Conservation (phyloP, 208 protist species). For the Zelonia costaricensis region DNA sequence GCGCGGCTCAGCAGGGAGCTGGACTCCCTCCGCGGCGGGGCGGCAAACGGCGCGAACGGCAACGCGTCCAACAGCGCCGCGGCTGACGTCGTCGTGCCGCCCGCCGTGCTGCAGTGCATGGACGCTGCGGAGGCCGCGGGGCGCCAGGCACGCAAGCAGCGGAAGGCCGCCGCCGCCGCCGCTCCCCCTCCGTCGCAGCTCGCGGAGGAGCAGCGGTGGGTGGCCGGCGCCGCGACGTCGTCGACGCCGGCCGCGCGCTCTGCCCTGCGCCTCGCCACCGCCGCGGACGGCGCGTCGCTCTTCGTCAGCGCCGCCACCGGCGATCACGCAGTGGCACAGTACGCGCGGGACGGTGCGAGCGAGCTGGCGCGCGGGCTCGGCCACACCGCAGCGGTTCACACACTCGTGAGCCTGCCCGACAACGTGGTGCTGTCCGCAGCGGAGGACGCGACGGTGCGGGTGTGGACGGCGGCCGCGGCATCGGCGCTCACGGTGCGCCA, state of each 20-base stretch:
- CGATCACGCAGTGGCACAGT: constrained; percentile 44
- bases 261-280: constrained; percentile 17
- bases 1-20: constrained; percentile 91
- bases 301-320: constrained; percentile 26
- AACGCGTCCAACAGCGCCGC: constrained; percentile 6
- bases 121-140: constrained; percentile 32
- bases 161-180: constrained; percentile 10
- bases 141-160: constrained; percentile 43
- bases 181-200: not conserved
- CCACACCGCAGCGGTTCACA: constrained; percentile 61
- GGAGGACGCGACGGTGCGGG: constrained; percentile 98
- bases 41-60: constrained; percentile 3
- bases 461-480: constrained; percentile 87
- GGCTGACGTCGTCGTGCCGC: constrained; percentile 33
- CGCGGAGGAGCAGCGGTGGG: constrained; percentile 14
- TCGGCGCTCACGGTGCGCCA: constrained; percentile 33
- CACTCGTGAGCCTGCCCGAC: constrained; percentile 19
- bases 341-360: constrained; percentile 23
- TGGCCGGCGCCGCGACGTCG: not conserved
- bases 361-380: constrained; percentile 43
- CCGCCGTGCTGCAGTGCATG: constrained; percentile 33
- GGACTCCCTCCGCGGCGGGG: constrained; percentile 29
- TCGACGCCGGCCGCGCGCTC: constrained; percentile 2
- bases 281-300: constrained; percentile 9
- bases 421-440: constrained; percentile 83